Evolutionary conservation across 805 yeast genomes (phyloP).

Genomic region (Yamadazyma sp.): DNA sequence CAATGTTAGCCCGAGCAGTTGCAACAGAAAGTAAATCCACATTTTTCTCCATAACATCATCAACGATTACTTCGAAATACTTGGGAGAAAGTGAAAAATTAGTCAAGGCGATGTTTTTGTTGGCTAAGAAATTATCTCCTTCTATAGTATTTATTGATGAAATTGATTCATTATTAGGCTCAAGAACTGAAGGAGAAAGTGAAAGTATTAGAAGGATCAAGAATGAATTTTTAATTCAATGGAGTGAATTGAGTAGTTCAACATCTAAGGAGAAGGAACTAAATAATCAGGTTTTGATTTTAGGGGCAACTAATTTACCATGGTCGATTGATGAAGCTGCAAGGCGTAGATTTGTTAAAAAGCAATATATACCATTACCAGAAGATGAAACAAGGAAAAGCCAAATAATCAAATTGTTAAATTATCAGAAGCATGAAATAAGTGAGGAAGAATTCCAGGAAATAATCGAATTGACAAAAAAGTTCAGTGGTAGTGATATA

Average conservation of each 20-base stretch:
- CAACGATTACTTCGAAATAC: constrained; percentile 76
- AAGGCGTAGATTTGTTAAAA: constrained; percentile 82
- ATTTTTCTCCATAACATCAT: constrained; percentile 87
- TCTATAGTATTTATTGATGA: constrained; percentile 95
- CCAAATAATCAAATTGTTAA: constrained; percentile 66
- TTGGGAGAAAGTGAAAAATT: constrained; percentile 93
- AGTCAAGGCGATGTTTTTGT: constrained; percentile 79
- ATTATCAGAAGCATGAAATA: constrained; percentile 70
- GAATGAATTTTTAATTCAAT: constrained; percentile 89
- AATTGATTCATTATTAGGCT: constrained; percentile 84
- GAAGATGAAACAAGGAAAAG: constrained; percentile 75
- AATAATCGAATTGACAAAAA: constrained; percentile 65
- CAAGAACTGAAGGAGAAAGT: constrained; percentile 73
- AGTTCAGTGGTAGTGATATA: constrained; percentile 87
- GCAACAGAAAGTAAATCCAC: constrained; percentile 94
- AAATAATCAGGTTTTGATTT: constrained; percentile 68
- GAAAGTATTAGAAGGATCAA: constrained; percentile 89
- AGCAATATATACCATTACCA: constrained; percentile 93
- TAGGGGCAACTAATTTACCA: constrained; percentile 94
- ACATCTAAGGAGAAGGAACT: constrained; percentile 37
- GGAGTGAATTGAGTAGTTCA: constrained; percentile 90
- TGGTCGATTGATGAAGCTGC: constrained; percentile 99
- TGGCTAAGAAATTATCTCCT: constrained; percentile 86
- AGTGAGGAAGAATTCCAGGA: constrained; percentile 58
- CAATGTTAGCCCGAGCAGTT: constrained; percentile 95